Evolutionary conservation across 768 basidiomycete species (phyloP).

Genomic region (Tubosaeta sp.): DNA sequence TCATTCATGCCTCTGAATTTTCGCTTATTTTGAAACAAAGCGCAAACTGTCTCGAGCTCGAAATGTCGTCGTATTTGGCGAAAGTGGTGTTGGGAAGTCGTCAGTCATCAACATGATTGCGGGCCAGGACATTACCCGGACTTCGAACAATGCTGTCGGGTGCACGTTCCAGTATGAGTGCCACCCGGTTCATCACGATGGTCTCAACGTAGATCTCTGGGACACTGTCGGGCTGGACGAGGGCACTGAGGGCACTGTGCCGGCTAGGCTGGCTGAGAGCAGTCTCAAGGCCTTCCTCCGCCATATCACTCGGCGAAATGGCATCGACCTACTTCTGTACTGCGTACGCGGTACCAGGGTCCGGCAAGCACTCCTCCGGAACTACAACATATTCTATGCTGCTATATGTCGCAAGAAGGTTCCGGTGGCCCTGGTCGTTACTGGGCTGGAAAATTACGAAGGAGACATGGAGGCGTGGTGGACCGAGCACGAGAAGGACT

Average conservation of each 20-base stretch:
- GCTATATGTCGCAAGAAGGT: conserved; percentile 29
- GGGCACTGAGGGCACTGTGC: conserved; percentile 25
- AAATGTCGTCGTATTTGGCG: conserved; percentile 41
- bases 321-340: conserved; percentile 31
- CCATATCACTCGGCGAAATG: conserved; percentile 23
- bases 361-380: conserved; percentile 23
- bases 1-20: neutral
- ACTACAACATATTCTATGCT: conserved; percentile 29
- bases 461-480: conserved; percentile 38
- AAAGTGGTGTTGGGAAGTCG: conserved; percentile 39
- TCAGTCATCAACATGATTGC: conserved; percentile 39
- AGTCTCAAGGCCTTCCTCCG: conserved; percentile 32
- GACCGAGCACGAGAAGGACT: conserved; percentile 29
- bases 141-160: conserved; percentile 30
- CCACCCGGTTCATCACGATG: conserved; percentile 22
- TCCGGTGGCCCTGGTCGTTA: conserved; percentile 32
- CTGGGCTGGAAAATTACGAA: conserved; percentile 33
- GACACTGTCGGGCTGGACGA: conserved; percentile 34
- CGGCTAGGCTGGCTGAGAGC: conserved; percentile 22
- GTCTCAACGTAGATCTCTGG: conserved; percentile 22
- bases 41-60: conserved; percentile 3
- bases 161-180: conserved; percentile 30
- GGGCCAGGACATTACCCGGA: conserved; percentile 21
- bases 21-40: conserved; percentile 5
- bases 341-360: conserved; percentile 33